These are phyloP conservation scores for Vitis rotundifolia DNA, from an alignment of 164 flowering plant species.

Conservation along the genomic window DNA sequence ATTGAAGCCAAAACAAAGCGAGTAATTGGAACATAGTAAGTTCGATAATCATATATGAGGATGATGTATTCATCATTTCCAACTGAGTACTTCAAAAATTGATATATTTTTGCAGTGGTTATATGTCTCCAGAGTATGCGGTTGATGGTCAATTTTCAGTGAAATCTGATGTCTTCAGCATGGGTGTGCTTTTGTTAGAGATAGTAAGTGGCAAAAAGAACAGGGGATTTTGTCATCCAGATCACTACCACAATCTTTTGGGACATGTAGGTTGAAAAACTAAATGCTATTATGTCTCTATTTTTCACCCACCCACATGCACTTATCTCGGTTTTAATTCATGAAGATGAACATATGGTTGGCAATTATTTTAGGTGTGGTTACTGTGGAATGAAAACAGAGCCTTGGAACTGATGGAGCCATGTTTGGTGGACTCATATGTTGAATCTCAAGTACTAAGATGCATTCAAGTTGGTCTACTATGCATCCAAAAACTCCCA, in stretches of 20 bases:
- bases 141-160: not conserved
- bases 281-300: too few species aligned
- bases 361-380: slow-evolving; percentile 25
- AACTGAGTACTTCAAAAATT: too few species aligned
- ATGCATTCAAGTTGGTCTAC: slow-evolving; percentile 35
- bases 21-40: too few species aligned
- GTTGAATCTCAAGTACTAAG: slow-evolving; percentile 18
- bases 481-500: slow-evolving; percentile 30
- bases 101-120: not conserved
- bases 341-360: too few species aligned
- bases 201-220: slow-evolving; percentile 3
- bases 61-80: too few species aligned
- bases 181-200: slow-evolving; percentile 4
- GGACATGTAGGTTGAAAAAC: not conserved
- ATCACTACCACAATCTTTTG: not conserved
- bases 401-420: slow-evolving; percentile 23
- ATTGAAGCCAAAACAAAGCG: too few species aligned
- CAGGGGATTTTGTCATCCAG: not conserved
- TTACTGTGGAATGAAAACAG: slow-evolving; percentile 31
- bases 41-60: too few species aligned
- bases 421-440: slow-evolving; percentile 1
- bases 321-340: too few species aligned
- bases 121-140: slow-evolving; percentile 24
- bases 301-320: too few species aligned
- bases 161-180: slow-evolving; percentile 7